Conservation (phyloP, 176 grass and related monocot species). For the Zea mays region Zm-B73-REFERENCE-NAM-5.0 NC_050098.1:41766001-41766500, state of each 20-base stretch:
- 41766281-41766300: slow-evolving; percentile 11
- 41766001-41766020: background rate
- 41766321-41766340: background rate
- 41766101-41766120: slow-evolving; percentile 43
- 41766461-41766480: slow-evolving; percentile 58
- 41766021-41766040: slow-evolving; percentile 6
- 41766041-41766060: slow-evolving; percentile 15
- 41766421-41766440: slow-evolving; percentile 38
- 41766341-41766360: background rate
- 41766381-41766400: background rate
- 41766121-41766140: slow-evolving; percentile 10
- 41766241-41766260: background rate
- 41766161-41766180: background rate
- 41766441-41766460: slow-evolving; percentile 42
- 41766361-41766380: background rate
- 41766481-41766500: slow-evolving; percentile 41
- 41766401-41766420: slow-evolving; percentile 19
- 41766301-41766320: background rate
- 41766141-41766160: slow-evolving; percentile 8
- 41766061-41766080: slow-evolving; percentile 28
- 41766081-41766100: slow-evolving; percentile 31
- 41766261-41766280: background rate
- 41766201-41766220: slow-evolving; percentile 39
- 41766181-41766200: slow-evolving; percentile 15
- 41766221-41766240: background rate